Evolutionary conservation across 2,329 filamentous ascomycete genomes (phyloP), one percentile per base, ranked within the genome.

Genomic region (Talaromyces islandicus): DNA sequence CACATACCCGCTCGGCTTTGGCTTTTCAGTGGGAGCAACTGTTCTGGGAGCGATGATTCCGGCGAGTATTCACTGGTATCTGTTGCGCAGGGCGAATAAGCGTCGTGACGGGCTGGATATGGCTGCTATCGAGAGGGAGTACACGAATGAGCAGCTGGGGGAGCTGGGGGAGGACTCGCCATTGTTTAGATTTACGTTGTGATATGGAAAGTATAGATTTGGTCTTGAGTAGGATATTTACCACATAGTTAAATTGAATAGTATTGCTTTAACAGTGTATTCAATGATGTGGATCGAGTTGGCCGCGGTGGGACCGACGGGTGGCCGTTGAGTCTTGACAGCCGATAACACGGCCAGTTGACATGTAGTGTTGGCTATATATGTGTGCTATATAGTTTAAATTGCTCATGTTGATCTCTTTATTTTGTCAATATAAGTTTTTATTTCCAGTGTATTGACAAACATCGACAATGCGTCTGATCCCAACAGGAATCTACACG

Each of bases 1-100:
- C 0, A 73, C 90, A 60, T 91, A 85, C 67, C 85, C 78, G 61
- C 89, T 90, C 58, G 88, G 88, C 1, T 90, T 90, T 66, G 87
- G 88, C 0, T 70, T 91, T 35, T 91, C 91, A 68, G 85, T 65
- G n/a, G 65, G 64, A 2, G 65, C 60, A 7, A 53, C 54, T 2
- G 64, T 57, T 11, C 52, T 69, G 32, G 51, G 51, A 2, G 51
- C 51, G 10, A 54, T 54, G 51, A 35, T 54, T 7, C 51, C 51
- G 12, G 51, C 51, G 10, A 54, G 2, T 32, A 58, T 70, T 29
- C 59, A 62, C 6, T 66, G 65, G 2, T 55, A 67, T 41, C 19
- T 66, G 11, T 61, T 70, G 6, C 59, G 54, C 32, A 61, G 58
- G 52, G 65, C 58, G 5, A 70, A 71, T 56, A 64, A 65, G 59